Conservation (phyloP, 257 asterid species). For the Solanum acaule region DNA sequence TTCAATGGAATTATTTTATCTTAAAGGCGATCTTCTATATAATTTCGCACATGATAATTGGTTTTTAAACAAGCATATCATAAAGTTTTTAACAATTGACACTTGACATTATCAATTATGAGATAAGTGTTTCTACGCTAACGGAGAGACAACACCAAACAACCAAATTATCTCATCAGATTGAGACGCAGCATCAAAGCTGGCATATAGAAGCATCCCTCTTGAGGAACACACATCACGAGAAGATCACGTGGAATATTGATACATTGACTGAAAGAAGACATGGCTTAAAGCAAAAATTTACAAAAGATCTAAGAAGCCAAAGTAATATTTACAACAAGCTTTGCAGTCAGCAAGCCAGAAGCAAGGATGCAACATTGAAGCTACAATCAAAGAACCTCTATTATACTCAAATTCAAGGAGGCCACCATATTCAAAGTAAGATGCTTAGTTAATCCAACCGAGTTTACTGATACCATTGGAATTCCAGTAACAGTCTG, state of each 20-base stretch:
- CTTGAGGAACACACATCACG: neutral
- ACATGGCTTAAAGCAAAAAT: neutral
- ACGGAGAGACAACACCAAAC: neutral
- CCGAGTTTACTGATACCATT: neutral
- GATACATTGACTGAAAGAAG: neutral
- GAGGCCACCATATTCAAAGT: neutral
- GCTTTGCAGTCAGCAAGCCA: neutral
- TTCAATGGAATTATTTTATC: neutral
- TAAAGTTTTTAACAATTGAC: neutral
- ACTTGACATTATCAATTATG: neutral
- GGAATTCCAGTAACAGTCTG: neutral
- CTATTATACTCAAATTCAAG: neutral
- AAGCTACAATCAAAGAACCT: neutral
- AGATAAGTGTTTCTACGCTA: neutral
- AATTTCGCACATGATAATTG: neutral
- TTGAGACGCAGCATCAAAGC: neutral
- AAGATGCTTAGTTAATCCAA: neutral
- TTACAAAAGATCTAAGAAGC: neutral
- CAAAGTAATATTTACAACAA: neutral
- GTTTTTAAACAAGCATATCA: neutral
- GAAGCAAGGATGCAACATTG: neutral
- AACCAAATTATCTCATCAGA: neutral
- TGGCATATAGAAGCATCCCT: neutral
- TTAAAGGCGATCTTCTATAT: neutral
- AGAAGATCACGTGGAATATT: neutral